A percentile compares a stretch with the other conserved stretches of the same genome.
These are phyloP conservation scores for Puccinia hordei DNA, from an alignment of 1,284 basidiomycete species.

Conservation along the genomic window DNA sequence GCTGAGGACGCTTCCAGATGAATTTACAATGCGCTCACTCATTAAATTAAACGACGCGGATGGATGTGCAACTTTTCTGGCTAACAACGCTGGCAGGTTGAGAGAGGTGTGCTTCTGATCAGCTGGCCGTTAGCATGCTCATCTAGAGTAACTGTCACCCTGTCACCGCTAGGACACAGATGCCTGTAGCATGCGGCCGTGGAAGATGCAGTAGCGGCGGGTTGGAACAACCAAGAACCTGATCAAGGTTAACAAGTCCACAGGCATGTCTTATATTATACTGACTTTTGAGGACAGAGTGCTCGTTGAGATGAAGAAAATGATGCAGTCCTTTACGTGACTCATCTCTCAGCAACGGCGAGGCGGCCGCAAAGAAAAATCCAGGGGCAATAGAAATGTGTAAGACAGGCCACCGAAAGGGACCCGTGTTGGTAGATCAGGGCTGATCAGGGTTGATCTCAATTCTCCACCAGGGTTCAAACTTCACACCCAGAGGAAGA, in stretches of 20 bases:
- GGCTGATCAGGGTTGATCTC: background rate
- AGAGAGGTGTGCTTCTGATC: background rate
- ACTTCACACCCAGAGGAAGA: background rate
- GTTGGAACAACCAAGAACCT: no score
- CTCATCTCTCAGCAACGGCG: background rate
- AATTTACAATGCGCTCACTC: background rate
- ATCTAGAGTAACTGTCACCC: background rate
- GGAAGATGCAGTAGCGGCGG: no score
- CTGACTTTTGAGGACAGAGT: no score
- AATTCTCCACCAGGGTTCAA: background rate
- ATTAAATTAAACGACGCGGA: background rate
- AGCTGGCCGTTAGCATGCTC: background rate
- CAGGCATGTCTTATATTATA: no score
- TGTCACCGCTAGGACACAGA: background rate
- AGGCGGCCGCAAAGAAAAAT: background rate
- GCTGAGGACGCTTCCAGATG: background rate
- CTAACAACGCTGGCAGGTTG: no score
- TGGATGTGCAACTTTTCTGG: no score
- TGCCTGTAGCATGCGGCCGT: no score
- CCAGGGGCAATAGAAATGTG: background rate
- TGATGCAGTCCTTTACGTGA: no score
- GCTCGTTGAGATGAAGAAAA: no score
- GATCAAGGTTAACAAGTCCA: no score
- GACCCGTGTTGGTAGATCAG: background rate
- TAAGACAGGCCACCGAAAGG: background rate